Percentiles rank a stretch among this genome's conserved stretches.
These are phyloP conservation scores for Daedalea quercina DNA, from an alignment of 768 basidiomycete species.

Conservation along the genomic window DNA sequence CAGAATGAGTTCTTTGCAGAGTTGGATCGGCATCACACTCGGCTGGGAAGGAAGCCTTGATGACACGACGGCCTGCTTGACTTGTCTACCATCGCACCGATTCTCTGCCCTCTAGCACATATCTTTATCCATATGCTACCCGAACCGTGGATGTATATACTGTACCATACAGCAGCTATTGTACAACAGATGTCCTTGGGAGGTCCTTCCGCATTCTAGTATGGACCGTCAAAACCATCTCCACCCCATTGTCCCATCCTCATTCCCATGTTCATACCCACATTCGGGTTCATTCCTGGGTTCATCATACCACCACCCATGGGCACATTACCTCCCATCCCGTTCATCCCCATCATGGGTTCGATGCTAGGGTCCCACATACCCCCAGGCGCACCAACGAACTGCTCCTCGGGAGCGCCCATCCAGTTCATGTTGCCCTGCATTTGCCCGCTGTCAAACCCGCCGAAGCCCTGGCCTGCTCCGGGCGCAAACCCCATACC, in stretches of 20 bases:
- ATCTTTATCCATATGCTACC: not conserved
- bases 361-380: slow-evolving; percentile 34
- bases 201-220: not conserved
- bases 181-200: not conserved
- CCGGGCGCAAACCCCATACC: slow-evolving; percentile 4
- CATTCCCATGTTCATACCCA: slow-evolving; percentile 19
- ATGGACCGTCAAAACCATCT: slow-evolving; percentile 26
- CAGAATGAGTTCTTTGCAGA: slow-evolving; percentile 19
- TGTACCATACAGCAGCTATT: not conserved
- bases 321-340: slow-evolving; percentile 12
- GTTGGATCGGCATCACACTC: slow-evolving; percentile 15
- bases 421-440: slow-evolving; percentile 28
- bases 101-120: too few species aligned
- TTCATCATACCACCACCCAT: slow-evolving; percentile 14
- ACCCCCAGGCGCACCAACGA: slow-evolving; percentile 19
- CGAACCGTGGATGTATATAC: not conserved
- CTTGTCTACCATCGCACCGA: not conserved
- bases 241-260: slow-evolving; percentile 36
- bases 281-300: slow-evolving; percentile 10
- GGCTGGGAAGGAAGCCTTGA: not conserved
- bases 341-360: slow-evolving; percentile 37
- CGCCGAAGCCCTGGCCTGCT: slow-evolving; percentile 19
- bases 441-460: slow-evolving; percentile 20
- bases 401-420: slow-evolving; percentile 25
- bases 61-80: too few species aligned